These are phyloP conservation scores for Tulasnella sp. DNA, from an alignment of 768 basidiomycete species.

Conservation along the genomic window DNA sequence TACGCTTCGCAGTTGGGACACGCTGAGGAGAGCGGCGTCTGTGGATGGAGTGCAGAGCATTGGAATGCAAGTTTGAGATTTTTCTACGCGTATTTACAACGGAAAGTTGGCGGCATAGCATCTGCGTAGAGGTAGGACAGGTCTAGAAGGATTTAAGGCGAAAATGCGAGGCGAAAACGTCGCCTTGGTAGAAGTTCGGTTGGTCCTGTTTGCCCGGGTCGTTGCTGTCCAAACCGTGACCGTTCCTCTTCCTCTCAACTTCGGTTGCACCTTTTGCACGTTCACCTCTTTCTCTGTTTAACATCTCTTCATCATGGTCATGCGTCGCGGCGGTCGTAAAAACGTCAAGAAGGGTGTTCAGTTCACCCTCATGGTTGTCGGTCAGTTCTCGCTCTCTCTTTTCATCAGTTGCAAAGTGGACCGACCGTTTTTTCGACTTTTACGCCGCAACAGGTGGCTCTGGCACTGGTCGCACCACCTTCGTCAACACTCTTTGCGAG, in stretches of 20 bases:
- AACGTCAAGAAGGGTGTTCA: conserved; percentile 99
- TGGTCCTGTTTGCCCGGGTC: neutral
- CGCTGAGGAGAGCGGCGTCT: neutral
- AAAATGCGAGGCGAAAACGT: neutral
- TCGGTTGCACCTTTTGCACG: neutral
- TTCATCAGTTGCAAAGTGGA: neutral
- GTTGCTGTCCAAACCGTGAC: neutral
- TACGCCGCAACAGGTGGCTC: conserved; percentile 60
- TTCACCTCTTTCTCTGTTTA: neutral
- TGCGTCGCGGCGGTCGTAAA: conserved; percentile 34
- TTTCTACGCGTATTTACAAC: neutral
- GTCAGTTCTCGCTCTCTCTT: conserved; percentile 39
- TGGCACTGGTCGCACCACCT: conserved; percentile 94
- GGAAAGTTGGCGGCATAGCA: neutral
- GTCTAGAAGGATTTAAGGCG: neutral
- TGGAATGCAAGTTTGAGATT: neutral
- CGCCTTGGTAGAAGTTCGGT: neutral
- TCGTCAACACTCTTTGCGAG: conserved; percentile 99
- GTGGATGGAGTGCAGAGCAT: neutral
- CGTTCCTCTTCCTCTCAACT: neutral
- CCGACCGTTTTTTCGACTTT: conserved; percentile 15
- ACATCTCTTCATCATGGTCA: conserved; percentile 7
- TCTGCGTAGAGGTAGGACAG: neutral
- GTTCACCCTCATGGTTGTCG: conserved; percentile 96
- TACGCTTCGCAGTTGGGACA: neutral